phyloP scores from a whole-genome alignment of 352 stramenopile species.

The Elongisporangium anandrum region DNA sequence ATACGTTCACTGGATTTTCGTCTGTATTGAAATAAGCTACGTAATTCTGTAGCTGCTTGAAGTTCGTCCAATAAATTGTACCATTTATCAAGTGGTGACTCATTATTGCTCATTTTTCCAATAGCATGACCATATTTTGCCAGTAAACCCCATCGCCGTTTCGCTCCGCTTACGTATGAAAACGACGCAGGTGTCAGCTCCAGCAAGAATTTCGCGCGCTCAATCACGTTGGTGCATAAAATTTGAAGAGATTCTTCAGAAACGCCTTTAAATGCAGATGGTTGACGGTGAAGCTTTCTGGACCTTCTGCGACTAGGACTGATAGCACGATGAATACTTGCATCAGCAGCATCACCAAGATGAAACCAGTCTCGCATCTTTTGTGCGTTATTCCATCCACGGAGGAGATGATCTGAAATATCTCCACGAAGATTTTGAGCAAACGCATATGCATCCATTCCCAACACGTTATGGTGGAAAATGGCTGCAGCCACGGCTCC shows the following conservation, averaged over 20 bases:
- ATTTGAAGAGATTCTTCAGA: conserved; percentile 65
- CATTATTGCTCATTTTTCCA: conserved; percentile 27
- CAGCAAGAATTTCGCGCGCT: conserved; percentile 62
- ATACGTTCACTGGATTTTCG: conserved; percentile 66
- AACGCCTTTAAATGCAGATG: conserved; percentile 73
- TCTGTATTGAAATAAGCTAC: conserved; percentile 70
- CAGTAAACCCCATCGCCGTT: conserved; percentile 61
- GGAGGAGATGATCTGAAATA: conserved; percentile 60
- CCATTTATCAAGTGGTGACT: conserved; percentile 70
- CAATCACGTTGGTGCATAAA: conserved; percentile 71
- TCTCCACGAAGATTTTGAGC: conserved; percentile 50
- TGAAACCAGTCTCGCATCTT: conserved; percentile 88
- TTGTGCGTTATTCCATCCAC: conserved; percentile 79
- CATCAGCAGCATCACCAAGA: conserved; percentile 68
- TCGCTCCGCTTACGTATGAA: conserved; percentile 65
- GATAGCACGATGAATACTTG: conserved; percentile 26
- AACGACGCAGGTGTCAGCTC: conserved; percentile 74
- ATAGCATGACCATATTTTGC: conserved; percentile 72
- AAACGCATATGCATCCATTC: conserved; percentile 75
- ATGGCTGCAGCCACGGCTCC: conserved; percentile 71
- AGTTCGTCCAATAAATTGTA: conserved; percentile 77
- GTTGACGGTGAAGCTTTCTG: conserved; percentile 47
- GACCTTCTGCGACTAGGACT: conserved; percentile 25
- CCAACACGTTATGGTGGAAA: conserved; percentile 86
- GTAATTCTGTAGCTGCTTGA: conserved; percentile 66